These are phyloP conservation scores for Mortierella sp. DNA, from an alignment of 371 early-diverging fungal genomes.

Conservation along the genomic window DNA sequence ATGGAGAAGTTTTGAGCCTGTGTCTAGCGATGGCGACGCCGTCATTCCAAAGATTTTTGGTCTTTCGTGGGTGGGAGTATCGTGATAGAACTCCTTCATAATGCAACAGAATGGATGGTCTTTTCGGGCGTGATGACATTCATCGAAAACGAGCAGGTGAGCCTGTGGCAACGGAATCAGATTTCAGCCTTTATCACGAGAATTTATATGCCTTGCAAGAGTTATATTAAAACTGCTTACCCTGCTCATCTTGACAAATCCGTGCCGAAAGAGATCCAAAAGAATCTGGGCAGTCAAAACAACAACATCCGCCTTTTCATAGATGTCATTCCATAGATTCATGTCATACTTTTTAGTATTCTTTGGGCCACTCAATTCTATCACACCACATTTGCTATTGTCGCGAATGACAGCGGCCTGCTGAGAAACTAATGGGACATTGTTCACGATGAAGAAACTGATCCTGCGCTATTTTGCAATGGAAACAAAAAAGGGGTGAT, in stretches of 20 bases:
- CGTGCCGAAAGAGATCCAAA: slow-evolving; percentile 79
- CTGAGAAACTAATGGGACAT: slow-evolving; percentile 89
- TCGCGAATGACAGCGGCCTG: slow-evolving; percentile 79
- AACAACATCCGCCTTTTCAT: slow-evolving; percentile 75
- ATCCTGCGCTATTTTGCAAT: slow-evolving; percentile 41
- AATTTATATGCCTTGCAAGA: not conserved
- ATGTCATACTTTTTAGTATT: slow-evolving; percentile 72
- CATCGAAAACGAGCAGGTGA: slow-evolving; percentile 90
- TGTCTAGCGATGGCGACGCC: slow-evolving; percentile 78
- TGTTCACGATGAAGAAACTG: slow-evolving; percentile 88
- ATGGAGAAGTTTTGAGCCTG: slow-evolving; percentile 23
- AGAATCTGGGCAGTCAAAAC: slow-evolving; percentile 94
- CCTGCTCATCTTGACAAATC: slow-evolving; percentile 71
- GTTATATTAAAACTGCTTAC: slow-evolving; percentile 49
- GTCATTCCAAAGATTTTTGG: slow-evolving; percentile 96
- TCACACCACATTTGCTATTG: slow-evolving; percentile 73
- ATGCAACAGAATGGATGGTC: slow-evolving; percentile 87
- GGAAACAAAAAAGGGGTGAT: not conserved
- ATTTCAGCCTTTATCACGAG: not conserved
- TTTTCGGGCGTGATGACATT: slow-evolving; percentile 92
- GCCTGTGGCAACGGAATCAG: slow-evolving; percentile 61
- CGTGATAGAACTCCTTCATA: slow-evolving; percentile 86
- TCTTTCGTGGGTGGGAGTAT: slow-evolving; percentile 43
- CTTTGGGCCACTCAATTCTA: slow-evolving; percentile 76
- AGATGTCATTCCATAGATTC: slow-evolving; percentile 68